Base-by-base conservation (phyloP, 495 filamentous ascomycete genomes). In the Penicillium goetzii region DNA sequence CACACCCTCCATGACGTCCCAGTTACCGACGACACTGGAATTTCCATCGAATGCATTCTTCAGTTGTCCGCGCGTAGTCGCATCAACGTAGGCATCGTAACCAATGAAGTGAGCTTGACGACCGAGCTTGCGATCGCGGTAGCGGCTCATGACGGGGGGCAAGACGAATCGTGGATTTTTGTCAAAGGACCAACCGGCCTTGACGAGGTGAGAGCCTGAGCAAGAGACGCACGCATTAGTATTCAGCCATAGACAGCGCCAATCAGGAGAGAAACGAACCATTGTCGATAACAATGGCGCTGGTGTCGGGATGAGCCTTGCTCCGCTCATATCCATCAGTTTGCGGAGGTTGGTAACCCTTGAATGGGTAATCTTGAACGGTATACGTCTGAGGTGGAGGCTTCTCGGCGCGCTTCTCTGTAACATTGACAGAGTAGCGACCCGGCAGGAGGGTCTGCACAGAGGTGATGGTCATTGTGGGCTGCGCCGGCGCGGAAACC, bases 231-330 rank as follows among this genome's bases (percentile, higher is more conserved):
- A 43, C 34, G 17, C n/a, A 28, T 61, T 55, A 59, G 26, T 4
- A 15, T 11, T 34, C 0, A 45, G 15, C 32, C 25, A 3, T 55
- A 11, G 10, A n/a, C 9, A 26, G 40, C 7, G 12, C 8, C 2
- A 28, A 19, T 10, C 32, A 28, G 4, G 47, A 38, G 47, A 11
- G 17, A 30, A 7, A 33, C 67, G 57, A 77, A 97, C 93, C 95
- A 90, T 98, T 99, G 81, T 99, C 95, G 68, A 99, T 99, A 62
- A 99, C 91, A 67, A 99, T 97, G 38, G 93, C 91, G 52, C 84
- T 89, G 11, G 83, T 80, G 33, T 76, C 74, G 52, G 80, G 78
- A 64, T 76, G 81, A 19, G 79, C 76, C 58, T 81, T 82, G 74
- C 85, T 92, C 68, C 84, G 82, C 65, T 82, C 80, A 64, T 86